These are phyloP conservation scores for Colletotrichum trifolii DNA, from an alignment of 2,329 filamentous ascomycete genomes.

Conservation along the genomic window DNA sequence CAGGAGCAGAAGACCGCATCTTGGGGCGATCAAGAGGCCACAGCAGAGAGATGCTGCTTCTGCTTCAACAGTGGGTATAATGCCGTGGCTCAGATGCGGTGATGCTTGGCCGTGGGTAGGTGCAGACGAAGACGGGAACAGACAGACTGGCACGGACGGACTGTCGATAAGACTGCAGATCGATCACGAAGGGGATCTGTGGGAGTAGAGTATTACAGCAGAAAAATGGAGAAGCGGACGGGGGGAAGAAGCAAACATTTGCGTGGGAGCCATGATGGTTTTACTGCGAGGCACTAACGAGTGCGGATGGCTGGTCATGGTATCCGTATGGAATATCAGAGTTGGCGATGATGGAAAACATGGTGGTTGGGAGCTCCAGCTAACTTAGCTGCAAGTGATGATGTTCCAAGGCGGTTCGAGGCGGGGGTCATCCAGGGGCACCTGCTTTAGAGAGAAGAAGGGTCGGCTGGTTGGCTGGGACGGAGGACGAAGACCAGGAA, in stretches of 20 bases:
- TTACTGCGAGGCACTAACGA: constrained; percentile 34
- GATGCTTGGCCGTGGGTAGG: constrained; percentile 4
- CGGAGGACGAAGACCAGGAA: not conserved
- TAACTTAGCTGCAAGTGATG: not conserved
- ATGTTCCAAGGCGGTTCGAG: constrained; percentile 18
- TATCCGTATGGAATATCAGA: not conserved
- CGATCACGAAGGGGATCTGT: constrained; percentile 15
- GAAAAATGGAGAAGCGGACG: constrained; percentile 30
- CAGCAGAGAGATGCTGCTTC: constrained; percentile 5
- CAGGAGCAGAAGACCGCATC: constrained; percentile 44
- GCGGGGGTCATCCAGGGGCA: constrained; percentile 13
- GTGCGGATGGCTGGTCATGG: constrained; percentile 35
- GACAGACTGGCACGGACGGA: constrained; percentile 10
- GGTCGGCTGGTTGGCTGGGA: constrained; percentile 21
- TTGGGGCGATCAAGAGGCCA: constrained; percentile 33
- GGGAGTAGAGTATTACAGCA: constrained; percentile 3
- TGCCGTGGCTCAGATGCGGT: not conserved
- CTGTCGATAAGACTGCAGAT: constrained; percentile 17
- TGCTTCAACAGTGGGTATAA: not conserved
- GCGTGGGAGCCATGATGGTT: constrained; percentile 35
- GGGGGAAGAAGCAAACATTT: constrained; percentile 18
- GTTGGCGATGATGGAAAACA: constrained; percentile 30
- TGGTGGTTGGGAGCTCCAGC: constrained; percentile 38
- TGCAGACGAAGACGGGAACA: constrained; percentile 15
- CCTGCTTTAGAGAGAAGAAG: not conserved